Evolutionary conservation across 2,329 filamentous ascomycete genomes (phyloP), one percentile per base, ranked within the genome.

Genomic region (Phaeosphaeria sp.): DNA sequence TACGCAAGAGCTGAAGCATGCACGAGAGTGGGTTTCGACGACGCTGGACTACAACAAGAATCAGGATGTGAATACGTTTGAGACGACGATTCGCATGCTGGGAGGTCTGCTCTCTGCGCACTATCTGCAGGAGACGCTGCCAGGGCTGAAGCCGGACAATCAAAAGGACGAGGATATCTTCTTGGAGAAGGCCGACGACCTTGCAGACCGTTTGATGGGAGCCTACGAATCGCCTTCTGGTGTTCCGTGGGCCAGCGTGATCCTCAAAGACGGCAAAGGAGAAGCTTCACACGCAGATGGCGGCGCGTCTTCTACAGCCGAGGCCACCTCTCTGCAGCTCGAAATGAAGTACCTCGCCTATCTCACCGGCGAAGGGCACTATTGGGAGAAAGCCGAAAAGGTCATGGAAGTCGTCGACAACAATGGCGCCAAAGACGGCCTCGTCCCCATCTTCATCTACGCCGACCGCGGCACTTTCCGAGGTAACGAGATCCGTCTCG

Each of bases 261-360:
- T 97, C 70, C 81, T 99, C 27, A 90, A 89, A 67, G 90, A 89
- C 30, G 87, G 85, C 52, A 81, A 89, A 71, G 92, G 93, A 13
- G 85, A 97, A 46, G 85, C 86, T 13, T 95, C 94, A 1, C 93
- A 98, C 72, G 87, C 87, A 20, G 92, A 97, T 73, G 87, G 85
- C 18, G 95, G 95, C 10, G 92, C 94, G 7, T 95, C 93, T 0
- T 97, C 94, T 1, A 98, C 94, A 0, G 93, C 95, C 1, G 95
- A 99, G 81, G 90, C 94, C 0, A 92, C 94, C 2, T 95, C 90
- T 9, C 77, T 99, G 46, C 95, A 99, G 79, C 86, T 99, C 11
- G 95, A 99, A 77, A 92, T 98, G 83, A 98, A 98, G 77, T 99
- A 99, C 73, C 84, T 99, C 17, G 90, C 95, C 49, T 97, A 96